phyloP scores from a whole-genome alignment of 345 rosid species.

The Syzygium aromaticum region DNA sequence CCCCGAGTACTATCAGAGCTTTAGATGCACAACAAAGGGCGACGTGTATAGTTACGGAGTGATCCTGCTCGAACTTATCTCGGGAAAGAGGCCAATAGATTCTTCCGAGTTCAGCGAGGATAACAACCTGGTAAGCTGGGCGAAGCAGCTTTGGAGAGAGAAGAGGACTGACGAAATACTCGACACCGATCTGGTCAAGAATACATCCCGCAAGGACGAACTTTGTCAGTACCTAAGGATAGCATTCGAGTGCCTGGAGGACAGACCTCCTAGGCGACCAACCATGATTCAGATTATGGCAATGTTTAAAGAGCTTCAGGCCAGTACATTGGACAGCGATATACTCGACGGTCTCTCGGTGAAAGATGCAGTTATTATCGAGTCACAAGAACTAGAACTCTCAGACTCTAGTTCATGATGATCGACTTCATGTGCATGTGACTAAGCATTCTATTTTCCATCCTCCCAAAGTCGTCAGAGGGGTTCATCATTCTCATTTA shows the following conservation, averaged over 20 bases:
- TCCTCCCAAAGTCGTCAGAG: background rate
- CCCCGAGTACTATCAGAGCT: constrained; percentile 95
- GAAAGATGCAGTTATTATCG: constrained; percentile 54
- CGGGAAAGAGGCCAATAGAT: constrained; percentile 88
- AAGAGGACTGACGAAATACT: constrained; percentile 51
- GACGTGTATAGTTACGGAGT: constrained; percentile 97
- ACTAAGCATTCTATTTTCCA: background rate
- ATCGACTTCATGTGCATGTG: background rate
- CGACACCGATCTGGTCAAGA: constrained; percentile 46
- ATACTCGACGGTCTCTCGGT: constrained; percentile 62
- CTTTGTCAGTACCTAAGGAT: constrained; percentile 59
- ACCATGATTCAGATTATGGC: constrained; percentile 98
- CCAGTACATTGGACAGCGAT: constrained; percentile 57
- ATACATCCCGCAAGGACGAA: constrained; percentile 43
- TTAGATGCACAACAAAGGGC: constrained; percentile 89
- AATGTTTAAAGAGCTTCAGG: constrained; percentile 87
- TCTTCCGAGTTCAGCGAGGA: constrained; percentile 79
- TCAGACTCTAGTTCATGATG: background rate
- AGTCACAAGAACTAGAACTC: constrained; percentile 40
- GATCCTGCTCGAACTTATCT: constrained; percentile 81
- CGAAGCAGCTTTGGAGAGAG: constrained; percentile 73
- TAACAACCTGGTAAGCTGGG: constrained; percentile 95
- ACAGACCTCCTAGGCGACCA: constrained; percentile 74
- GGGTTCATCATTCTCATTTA: background rate
- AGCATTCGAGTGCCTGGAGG: constrained; percentile 88